Percentiles rank a stretch among this genome's conserved stretches.
These are phyloP conservation scores for Sordaria brevicollis DNA, from an alignment of 495 filamentous ascomycete species.

Conservation along the genomic window DNA sequence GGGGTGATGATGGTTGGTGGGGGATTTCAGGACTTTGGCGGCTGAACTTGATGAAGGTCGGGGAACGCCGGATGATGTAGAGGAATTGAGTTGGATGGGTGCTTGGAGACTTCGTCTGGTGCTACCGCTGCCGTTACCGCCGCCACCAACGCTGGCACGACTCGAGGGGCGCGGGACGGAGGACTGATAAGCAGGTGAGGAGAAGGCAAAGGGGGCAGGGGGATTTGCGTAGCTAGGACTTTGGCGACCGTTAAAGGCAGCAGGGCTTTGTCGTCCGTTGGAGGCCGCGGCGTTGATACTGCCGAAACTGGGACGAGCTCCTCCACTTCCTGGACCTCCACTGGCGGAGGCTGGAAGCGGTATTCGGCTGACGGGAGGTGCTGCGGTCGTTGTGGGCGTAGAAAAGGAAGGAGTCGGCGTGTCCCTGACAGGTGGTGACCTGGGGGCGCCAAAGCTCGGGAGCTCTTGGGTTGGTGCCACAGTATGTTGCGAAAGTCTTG, in stretches of 20 bases:
- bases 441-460: slow-evolving; percentile 44
- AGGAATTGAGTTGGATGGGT: neutral
- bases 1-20: slow-evolving; percentile 15
- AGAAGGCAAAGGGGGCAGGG: slow-evolving; percentile 3
- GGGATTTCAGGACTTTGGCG: neutral
- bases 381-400: neutral
- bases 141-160: slow-evolving; percentile 10
- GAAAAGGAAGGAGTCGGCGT: neutral
- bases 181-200: slow-evolving; percentile 9
- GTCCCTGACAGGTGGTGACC: slow-evolving; percentile 18
- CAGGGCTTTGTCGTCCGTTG: neutral
- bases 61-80: slow-evolving; percentile 1
- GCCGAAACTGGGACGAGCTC: neutral
- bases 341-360: slow-evolving; percentile 18
- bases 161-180: slow-evolving; percentile 18
- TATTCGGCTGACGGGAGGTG: slow-evolving; percentile 24
- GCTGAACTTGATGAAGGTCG: neutral
- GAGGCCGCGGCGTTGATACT: neutral
- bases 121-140: neutral
- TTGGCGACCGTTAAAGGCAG: neutral
- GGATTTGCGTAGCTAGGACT: slow-evolving; percentile 6
- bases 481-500: neutral
- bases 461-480: slow-evolving; percentile 21
- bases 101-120: neutral
- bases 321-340: neutral